phyloP scores from a whole-genome alignment of 768 basidiomycete species.

The Termitomyces sp. region DNA sequence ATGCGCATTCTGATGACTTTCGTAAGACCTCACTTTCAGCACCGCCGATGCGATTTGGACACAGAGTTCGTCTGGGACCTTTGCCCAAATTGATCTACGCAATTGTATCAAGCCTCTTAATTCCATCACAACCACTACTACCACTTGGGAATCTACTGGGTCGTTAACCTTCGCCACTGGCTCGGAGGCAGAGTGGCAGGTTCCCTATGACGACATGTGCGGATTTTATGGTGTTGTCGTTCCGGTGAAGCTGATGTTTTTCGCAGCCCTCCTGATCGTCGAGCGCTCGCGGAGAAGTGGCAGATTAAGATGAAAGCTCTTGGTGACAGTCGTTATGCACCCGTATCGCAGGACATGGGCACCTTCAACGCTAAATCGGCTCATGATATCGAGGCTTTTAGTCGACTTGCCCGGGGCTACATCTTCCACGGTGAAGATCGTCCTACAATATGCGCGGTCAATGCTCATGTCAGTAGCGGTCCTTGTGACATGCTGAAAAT shows the following conservation, averaged over 20 bases:
- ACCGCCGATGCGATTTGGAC: constrained; percentile 72
- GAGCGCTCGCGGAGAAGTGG: constrained; percentile 25
- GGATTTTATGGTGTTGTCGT: constrained; percentile 13
- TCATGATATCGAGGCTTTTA: constrained; percentile 46
- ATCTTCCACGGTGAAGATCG: constrained; percentile 46
- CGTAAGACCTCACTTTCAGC: constrained; percentile 60
- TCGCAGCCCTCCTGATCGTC: constrained; percentile 34
- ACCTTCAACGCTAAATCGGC: constrained; percentile 32
- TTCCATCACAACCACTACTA: constrained; percentile 54
- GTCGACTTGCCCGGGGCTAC: constrained; percentile 59
- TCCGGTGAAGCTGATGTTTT: constrained; percentile 3
- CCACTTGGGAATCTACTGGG: constrained; percentile 65
- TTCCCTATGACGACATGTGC: constrained; percentile 80
- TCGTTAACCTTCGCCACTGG: constrained; percentile 65
- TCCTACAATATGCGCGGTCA: constrained; percentile 45
- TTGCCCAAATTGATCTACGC: constrained; percentile 75
- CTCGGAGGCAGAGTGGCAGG: constrained; percentile 45
- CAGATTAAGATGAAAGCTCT: constrained; percentile 45
- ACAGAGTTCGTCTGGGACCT: constrained; percentile 69
- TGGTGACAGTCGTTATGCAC: constrained; percentile 50
- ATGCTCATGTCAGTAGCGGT: constrained; percentile 42
- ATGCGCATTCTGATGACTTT: background rate
- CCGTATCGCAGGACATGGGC: constrained; percentile 54
- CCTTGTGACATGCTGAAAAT: background rate
- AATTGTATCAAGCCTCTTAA: constrained; percentile 62